A percentile compares a stretch with the other conserved stretches of the same genome.
Evolutionary conservation across 2,329 filamentous ascomycete species (phyloP).

Genomic region (Sporothrix brasiliensis): DNA sequence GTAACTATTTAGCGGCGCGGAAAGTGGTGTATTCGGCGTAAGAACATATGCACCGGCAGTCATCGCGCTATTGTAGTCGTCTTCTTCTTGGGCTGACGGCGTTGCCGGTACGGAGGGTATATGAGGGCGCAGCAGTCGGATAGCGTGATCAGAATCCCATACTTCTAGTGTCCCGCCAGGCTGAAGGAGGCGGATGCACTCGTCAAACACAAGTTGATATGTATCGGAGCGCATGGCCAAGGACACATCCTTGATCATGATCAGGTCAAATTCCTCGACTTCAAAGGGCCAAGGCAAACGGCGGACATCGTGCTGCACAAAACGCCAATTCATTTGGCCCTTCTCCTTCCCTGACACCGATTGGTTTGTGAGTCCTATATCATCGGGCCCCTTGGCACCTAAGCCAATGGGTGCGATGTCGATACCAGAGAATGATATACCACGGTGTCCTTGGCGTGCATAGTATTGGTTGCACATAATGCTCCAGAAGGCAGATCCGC

Average conservation of each 20-base stretch:
- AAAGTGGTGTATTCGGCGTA: conserved; percentile 79
- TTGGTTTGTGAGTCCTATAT: background rate
- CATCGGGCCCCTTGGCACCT: background rate
- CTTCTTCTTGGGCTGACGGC: conserved; percentile 48
- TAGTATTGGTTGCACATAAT: conserved; percentile 84
- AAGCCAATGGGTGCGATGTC: conserved; percentile 69
- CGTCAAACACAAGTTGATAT: conserved; percentile 63
- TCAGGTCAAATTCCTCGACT: conserved; percentile 79
- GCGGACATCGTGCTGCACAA: conserved; percentile 84
- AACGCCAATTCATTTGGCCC: conserved; percentile 72
- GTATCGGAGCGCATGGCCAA: conserved; percentile 64
- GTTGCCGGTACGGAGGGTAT: conserved; percentile 51
- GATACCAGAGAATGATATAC: conserved; percentile 78
- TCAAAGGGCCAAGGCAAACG: conserved; percentile 75
- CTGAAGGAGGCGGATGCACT: conserved; percentile 74
- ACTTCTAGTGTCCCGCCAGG: conserved; percentile 81
- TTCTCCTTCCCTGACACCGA: conserved; percentile 56
- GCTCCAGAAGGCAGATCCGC: conserved; percentile 88
- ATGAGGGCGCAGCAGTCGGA: conserved; percentile 81
- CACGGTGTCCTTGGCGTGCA: conserved; percentile 62
- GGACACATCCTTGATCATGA: conserved; percentile 84
- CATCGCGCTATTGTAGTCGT: conserved; percentile 65
- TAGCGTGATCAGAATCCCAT: conserved; percentile 85
- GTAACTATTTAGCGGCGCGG: conserved; percentile 77
- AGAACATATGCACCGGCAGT: conserved; percentile 80